Conservation (phyloP, 2,329 filamentous ascomycete genomes). For the Fusarium miscanthi region DNA sequence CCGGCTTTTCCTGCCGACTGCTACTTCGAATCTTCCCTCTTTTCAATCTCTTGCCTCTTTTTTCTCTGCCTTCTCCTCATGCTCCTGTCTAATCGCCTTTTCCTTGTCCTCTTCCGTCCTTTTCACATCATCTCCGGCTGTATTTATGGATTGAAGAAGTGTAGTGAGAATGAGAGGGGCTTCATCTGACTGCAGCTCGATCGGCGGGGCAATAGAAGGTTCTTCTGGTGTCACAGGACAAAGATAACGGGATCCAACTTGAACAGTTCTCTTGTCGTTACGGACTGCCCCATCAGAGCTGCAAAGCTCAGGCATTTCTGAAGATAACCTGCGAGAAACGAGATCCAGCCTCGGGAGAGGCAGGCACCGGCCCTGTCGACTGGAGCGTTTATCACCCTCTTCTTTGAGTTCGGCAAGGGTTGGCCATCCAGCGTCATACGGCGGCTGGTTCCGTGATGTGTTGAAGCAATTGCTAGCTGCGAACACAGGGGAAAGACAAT, state of each 20-base stretch:
- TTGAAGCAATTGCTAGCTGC: constrained; percentile 50
- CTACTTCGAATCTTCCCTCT: constrained; percentile 15
- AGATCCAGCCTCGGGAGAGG: constrained; percentile 48
- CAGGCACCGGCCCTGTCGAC: constrained; percentile 44
- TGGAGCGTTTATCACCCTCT: constrained; percentile 47
- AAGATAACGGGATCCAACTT: constrained; percentile 36
- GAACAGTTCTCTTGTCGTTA: constrained; percentile 45
- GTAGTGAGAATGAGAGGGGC: constrained; percentile 9
- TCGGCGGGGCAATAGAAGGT: neutral
- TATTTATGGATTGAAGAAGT: constrained; percentile 22
- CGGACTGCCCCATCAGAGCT: constrained; percentile 41
- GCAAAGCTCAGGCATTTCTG: constrained; percentile 15
- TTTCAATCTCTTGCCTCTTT: constrained; percentile 3
- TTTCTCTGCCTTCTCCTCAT: neutral
- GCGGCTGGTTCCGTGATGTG: constrained; percentile 23
- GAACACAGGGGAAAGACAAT: constrained; percentile 50
- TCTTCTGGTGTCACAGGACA: constrained; percentile 25
- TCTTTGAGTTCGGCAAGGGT: constrained; percentile 52
- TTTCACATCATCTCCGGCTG: neutral
- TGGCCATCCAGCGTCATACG: constrained; percentile 48
- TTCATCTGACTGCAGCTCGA: constrained; percentile 17
- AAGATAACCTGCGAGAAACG: constrained; percentile 14
- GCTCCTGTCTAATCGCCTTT: neutral
- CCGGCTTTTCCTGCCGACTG: neutral
- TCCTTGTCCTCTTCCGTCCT: neutral